These are phyloP conservation scores for Zymoseptoria pseudotritici DNA, from an alignment of 2,329 filamentous ascomycete species.

Conservation along the genomic window DNA sequence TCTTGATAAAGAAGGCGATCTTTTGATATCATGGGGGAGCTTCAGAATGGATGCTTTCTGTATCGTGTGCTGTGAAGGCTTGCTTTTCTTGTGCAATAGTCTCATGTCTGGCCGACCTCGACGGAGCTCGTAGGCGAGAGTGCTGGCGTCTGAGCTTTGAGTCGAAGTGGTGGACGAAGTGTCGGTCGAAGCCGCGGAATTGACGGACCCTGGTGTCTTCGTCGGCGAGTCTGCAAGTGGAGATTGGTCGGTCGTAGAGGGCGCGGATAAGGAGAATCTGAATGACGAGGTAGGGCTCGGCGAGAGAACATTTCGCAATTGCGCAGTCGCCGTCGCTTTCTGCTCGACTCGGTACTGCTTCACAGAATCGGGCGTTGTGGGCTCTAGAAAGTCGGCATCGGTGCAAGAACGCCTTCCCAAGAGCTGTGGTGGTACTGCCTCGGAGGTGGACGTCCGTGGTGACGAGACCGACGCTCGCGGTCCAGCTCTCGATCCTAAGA, in stretches of 20 bases:
- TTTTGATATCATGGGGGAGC: not conserved
- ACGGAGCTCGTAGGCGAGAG: constrained; percentile 20
- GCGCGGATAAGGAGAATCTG: not conserved
- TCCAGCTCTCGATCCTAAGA: constrained; percentile 23
- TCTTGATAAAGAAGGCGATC: constrained; percentile 21
- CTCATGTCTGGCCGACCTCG: constrained; percentile 18
- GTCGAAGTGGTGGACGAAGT: constrained; percentile 11
- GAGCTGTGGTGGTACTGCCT: constrained; percentile 29
- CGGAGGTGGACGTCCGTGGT: constrained; percentile 25
- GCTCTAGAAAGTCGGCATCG: constrained; percentile 24
- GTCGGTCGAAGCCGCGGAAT: constrained; percentile 4
- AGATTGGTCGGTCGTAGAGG: not conserved
- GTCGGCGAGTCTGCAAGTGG: constrained; percentile 3
- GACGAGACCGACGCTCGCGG: constrained; percentile 22
- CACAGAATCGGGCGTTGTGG: constrained; percentile 6
- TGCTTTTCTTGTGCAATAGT: constrained; percentile 24
- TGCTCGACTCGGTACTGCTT: constrained; percentile 10
- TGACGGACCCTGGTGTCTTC: constrained; percentile 9
- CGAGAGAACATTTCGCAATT: constrained; percentile 8
- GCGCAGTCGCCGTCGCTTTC: constrained; percentile 8
- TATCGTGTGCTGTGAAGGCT: constrained; percentile 20
- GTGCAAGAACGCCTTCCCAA: constrained; percentile 26
- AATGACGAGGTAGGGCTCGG: constrained; percentile 1
- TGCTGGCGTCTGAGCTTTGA: constrained; percentile 20
- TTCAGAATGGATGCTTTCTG: constrained; percentile 8